A percentile compares a stretch with the other conserved stretches of the same genome.
phyloP scores from a whole-genome alignment of 2,329 filamentous ascomycete genomes.

The Trichoderma sp. region DNA sequence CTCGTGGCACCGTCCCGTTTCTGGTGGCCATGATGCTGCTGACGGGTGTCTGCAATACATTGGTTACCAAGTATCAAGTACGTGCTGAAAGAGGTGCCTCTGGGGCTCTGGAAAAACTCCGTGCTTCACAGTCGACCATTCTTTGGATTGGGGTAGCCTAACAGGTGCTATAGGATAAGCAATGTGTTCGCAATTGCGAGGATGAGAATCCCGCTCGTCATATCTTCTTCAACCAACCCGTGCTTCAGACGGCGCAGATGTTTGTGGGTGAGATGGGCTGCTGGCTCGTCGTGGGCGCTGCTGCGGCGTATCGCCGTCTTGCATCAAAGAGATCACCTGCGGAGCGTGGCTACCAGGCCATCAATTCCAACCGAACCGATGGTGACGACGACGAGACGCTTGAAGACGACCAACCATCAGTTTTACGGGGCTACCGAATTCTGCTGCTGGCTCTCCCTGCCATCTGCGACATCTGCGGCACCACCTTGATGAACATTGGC shows the following conservation, averaged over 20 bases:
- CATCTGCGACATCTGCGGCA: conserved; percentile 90
- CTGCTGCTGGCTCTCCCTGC: conserved; percentile 79
- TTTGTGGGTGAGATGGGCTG: conserved; percentile 95
- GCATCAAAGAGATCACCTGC: conserved; percentile 42
- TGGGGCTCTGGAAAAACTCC: not conserved
- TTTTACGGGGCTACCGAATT: conserved; percentile 69
- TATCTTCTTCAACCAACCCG: conserved; percentile 84
- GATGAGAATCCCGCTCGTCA: conserved; percentile 63
- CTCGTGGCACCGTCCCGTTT: conserved; percentile 71
- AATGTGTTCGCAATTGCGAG: conserved; percentile 91
- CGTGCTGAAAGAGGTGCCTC: conserved; percentile 24
- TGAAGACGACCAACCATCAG: conserved; percentile 44
- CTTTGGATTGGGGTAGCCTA: not conserved
- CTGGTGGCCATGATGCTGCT: conserved; percentile 95
- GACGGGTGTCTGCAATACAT: conserved; percentile 93
- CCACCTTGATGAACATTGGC: conserved; percentile 95
- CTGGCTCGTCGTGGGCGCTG: conserved; percentile 81
- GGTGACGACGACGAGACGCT: conserved; percentile 24
- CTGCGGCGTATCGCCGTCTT: conserved; percentile 64
- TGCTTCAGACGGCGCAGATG: conserved; percentile 97
- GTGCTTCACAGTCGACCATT: not conserved
- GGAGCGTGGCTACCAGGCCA: conserved; percentile 63
- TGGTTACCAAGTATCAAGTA: conserved; percentile 95
- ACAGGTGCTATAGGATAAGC: conserved; percentile 69
- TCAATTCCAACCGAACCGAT: conserved; percentile 47